Conservation (phyloP, 305 asterid genomes). For the Fraxinus ornus region DNA sequence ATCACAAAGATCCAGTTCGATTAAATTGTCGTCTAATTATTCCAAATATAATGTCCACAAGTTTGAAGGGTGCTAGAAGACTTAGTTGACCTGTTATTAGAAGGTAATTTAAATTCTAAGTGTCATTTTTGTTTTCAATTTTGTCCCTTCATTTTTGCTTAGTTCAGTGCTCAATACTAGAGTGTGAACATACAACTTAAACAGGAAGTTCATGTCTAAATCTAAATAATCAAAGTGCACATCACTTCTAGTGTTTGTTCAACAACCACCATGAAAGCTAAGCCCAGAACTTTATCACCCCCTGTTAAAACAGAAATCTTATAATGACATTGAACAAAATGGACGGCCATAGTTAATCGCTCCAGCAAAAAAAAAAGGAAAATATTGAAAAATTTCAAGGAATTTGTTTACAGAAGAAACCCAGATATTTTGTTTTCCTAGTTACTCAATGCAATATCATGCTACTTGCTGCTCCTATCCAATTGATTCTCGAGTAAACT, state of each 20-base stretch:
- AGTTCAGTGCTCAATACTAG: conserved; percentile 4
- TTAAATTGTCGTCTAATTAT: background rate
- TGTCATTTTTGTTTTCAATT: background rate
- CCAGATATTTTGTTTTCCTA: background rate
- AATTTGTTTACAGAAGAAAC: background rate
- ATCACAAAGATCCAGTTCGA: background rate
- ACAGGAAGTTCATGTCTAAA: conserved; percentile 1
- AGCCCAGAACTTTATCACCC: background rate
- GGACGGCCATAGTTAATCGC: background rate
- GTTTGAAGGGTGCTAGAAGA: background rate
- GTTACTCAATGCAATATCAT: background rate
- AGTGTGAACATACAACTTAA: background rate
- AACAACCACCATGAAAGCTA: background rate
- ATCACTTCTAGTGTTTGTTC: background rate
- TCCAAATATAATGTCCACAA: background rate
- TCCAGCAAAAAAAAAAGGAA: background rate
- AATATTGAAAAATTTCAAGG: background rate
- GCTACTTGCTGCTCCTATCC: background rate
- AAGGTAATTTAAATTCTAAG: background rate
- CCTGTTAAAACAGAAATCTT: background rate
- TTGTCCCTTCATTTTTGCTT: background rate
- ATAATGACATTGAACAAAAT: background rate
- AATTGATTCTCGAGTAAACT: background rate
- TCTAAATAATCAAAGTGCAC: background rate
- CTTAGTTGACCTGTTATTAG: background rate